A percentile compares a stretch with the other conserved stretches of the same genome.
Evolutionary conservation across 768 basidiomycete genomes (phyloP).

Genomic region (Phaeotremella fagi): DNA sequence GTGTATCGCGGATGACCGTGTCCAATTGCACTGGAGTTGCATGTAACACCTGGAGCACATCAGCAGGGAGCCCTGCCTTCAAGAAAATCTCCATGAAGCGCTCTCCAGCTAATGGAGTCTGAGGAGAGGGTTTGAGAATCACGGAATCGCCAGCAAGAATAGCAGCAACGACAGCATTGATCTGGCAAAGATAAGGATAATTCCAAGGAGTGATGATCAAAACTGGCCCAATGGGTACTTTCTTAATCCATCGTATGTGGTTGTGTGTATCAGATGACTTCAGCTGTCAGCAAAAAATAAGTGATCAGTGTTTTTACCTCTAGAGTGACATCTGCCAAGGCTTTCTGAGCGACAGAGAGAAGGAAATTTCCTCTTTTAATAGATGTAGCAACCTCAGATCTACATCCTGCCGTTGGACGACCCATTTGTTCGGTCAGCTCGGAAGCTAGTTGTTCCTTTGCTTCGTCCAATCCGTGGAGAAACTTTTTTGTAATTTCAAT

Average conservation of each 20-base stretch:
- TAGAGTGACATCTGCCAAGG: neutral
- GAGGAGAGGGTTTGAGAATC: constrained; percentile 87
- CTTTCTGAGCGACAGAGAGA: neutral
- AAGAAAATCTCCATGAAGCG: constrained; percentile 62
- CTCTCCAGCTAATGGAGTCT: constrained; percentile 82
- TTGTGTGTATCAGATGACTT: constrained; percentile 3
- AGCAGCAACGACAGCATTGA: constrained; percentile 85
- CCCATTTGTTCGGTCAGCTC: constrained; percentile 87
- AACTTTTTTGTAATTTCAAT: neutral
- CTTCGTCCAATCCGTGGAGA: neutral
- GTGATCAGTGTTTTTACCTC: neutral
- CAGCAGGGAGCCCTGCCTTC: constrained; percentile 69
- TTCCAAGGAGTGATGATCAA: constrained; percentile 78
- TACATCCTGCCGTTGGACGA: constrained; percentile 53
- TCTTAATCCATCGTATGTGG: constrained; percentile 5
- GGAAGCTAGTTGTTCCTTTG: constrained; percentile 53
- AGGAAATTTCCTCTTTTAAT: neutral
- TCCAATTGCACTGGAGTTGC: constrained; percentile 51
- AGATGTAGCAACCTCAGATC: neutral
- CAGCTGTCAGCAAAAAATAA: neutral
- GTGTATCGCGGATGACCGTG: constrained; percentile 63
- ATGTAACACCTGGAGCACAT: constrained; percentile 53
- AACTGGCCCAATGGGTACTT: constrained; percentile 5
- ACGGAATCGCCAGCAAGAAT: constrained; percentile 81
- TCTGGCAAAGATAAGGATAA: constrained; percentile 76